Evolutionary conservation across 768 basidiomycete genomes (phyloP).

Genomic region (Favolaschia claudopus): DNA sequence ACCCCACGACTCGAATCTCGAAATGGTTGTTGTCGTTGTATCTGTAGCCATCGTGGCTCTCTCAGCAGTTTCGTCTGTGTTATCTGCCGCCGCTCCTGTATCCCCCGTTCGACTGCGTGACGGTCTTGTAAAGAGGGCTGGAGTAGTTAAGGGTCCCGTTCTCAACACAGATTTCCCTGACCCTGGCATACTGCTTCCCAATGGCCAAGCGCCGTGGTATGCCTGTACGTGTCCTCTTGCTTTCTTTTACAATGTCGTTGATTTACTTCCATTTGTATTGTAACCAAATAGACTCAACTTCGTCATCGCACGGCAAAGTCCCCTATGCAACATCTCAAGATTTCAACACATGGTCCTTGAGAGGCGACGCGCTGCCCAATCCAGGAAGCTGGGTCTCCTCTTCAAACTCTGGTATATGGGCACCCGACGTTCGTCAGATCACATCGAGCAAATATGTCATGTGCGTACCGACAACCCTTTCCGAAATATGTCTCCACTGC

Average conservation of each 20-base stretch:
- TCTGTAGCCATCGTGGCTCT: too few relatives aligned
- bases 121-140: background rate
- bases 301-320: background rate
- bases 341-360: conserved; percentile 27
- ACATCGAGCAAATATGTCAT: background rate
- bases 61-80: too few relatives aligned
- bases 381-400: conserved; percentile 26
- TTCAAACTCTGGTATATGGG: conserved; percentile 24
- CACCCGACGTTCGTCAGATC: conserved; percentile 28
- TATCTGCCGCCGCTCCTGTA: too few relatives aligned
- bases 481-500: conserved; percentile 15
- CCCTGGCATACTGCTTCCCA: conserved; percentile 10
- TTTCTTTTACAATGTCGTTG: background rate
- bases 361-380: conserved; percentile 24
- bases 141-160: conserved; percentile 12
- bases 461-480: background rate
- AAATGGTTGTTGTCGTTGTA: too few relatives aligned
- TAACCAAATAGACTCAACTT: conserved; percentile 10
- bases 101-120: background rate
- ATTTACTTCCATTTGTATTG: background rate
- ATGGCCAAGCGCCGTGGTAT: conserved; percentile 11
- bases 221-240: background rate
- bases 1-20: too few relatives aligned
- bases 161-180: conserved; percentile 22
- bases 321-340: conserved; percentile 21